These are phyloP conservation scores for Penicillium occitanis DNA, from an alignment of 2,329 filamentous ascomycete species.

Conservation along the genomic window DNA sequence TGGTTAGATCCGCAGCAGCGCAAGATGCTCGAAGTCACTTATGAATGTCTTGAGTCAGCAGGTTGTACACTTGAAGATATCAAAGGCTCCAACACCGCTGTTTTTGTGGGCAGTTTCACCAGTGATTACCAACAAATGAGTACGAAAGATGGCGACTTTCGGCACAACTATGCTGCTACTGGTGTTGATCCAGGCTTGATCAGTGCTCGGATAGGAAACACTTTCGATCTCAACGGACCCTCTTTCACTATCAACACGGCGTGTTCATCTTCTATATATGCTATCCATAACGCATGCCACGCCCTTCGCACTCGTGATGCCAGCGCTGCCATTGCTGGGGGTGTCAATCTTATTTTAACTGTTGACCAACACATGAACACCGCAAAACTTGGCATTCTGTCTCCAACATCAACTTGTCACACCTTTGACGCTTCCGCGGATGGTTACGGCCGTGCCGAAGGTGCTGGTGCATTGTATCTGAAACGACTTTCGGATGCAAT, in stretches of 20 bases:
- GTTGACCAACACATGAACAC: conserved; percentile 32
- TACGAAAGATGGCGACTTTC: conserved; percentile 21
- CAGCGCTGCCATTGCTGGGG: conserved; percentile 27
- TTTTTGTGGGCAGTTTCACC: background rate
- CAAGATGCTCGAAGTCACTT: conserved; percentile 30
- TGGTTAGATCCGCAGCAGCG: conserved; percentile 24
- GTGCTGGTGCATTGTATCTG: conserved; percentile 48
- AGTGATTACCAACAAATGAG: conserved; percentile 28
- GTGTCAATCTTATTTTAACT: conserved; percentile 29
- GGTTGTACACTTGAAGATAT: conserved; percentile 22
- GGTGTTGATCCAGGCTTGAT: conserved; percentile 39
- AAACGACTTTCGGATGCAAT: conserved; percentile 52
- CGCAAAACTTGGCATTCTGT: conserved; percentile 43
- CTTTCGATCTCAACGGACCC: conserved; percentile 42
- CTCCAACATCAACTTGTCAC: conserved; percentile 53
- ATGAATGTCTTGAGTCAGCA: conserved; percentile 36
- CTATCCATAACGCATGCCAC: conserved; percentile 36
- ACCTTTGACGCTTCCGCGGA: conserved; percentile 48
- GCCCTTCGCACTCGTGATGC: conserved; percentile 30
- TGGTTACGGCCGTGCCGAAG: conserved; percentile 55
- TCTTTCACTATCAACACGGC: conserved; percentile 47
- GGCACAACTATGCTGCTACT: conserved; percentile 24
- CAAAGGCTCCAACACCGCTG: background rate
- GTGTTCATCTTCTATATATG: conserved; percentile 45
- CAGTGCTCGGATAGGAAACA: conserved; percentile 43